Evolutionary conservation across 164 flowering plant genomes (phyloP), one percentile per base, ranked within the genome.

Genomic region (Vitis cinerea): DNA sequence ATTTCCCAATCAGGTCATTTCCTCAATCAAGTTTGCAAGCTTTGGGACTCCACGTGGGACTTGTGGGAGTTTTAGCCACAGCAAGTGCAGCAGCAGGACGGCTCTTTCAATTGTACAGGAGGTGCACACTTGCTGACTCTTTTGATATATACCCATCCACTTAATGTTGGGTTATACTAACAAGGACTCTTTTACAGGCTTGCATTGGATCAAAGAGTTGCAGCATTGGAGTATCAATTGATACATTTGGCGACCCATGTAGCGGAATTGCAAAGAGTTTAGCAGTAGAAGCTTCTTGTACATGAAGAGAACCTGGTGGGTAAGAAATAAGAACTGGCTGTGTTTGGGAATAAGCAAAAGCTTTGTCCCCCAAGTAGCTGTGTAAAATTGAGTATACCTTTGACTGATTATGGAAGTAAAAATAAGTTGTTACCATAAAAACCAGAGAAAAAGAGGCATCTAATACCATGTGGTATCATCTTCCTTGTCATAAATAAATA

Each of bases 1-100:
- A 50, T 69, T 27, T 23, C 72, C 92, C 27, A 47, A 77, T 74
- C 97, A 91, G 65, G 81, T 83, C 59, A 93, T 95, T 67, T 86
- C 99, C 67, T 78, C 86, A 12, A 85, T 93, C 80, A 87, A 86
- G 53, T 95, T 95, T 81, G 99, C 97, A 37, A 93, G 98, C 77
- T 95, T 86, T 74, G 99, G 99, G 51, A 93, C 84, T 72, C 98
- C 99, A 12, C 68, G 13, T 2, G 97, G 99, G 37, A 73, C 81
- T 31, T 93, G 98, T 77, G 97, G 97, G 49, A 83, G 82, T 78
- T 93, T 82, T 59, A 81, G 79, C 72, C 97, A 89, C 48, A 91
- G 99, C 29, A 55, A 61, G 31, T 95, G 99, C 88, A 86, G 76
- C 59, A 89, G 94, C 76, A 31, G 50, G 11, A 74, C 15, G 9